Evolutionary conservation across 2,329 filamentous ascomycete genomes (phyloP).

Genomic region (Dactylellina sp.): DNA sequence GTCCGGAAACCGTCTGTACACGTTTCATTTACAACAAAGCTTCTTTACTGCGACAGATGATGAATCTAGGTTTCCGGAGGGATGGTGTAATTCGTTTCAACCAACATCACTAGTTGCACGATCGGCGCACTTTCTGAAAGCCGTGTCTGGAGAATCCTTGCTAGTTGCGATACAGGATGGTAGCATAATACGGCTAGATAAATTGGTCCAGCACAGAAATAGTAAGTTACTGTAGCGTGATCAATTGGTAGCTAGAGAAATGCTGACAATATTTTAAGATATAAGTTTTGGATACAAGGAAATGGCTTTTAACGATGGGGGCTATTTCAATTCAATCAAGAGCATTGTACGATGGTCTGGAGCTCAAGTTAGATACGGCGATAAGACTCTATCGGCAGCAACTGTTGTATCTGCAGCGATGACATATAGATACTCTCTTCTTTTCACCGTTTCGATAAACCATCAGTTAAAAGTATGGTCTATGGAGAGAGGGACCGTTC

Average conservation of each 20-base stretch:
- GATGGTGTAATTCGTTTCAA: constrained; percentile 79
- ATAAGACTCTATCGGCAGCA: constrained; percentile 59
- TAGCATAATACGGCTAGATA: constrained; percentile 77
- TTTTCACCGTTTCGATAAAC: constrained; percentile 87
- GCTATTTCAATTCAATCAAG: constrained; percentile 59
- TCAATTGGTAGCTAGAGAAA: neutral
- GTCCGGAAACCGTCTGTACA: constrained; percentile 79
- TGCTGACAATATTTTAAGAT: constrained; percentile 26
- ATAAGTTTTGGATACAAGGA: constrained; percentile 51
- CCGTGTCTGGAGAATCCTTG: constrained; percentile 78
- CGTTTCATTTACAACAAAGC: constrained; percentile 82
- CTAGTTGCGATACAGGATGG: constrained; percentile 85
- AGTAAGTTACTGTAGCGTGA: constrained; percentile 38
- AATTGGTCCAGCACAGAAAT: constrained; percentile 62
- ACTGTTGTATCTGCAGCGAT: constrained; percentile 60
- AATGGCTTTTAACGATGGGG: constrained; percentile 60
- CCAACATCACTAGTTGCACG: constrained; percentile 80
- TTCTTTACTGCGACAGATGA: constrained; percentile 79
- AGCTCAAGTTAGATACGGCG: constrained; percentile 58
- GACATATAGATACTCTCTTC: constrained; percentile 62
- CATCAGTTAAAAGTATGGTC: constrained; percentile 93
- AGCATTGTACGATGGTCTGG: constrained; percentile 60
- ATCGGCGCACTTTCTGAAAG: constrained; percentile 82
- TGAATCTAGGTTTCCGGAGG: constrained; percentile 72
- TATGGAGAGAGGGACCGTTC: constrained; percentile 79